Base-by-base conservation (phyloP, 139 green algal genomes). In the Microglena sp. region DNA sequence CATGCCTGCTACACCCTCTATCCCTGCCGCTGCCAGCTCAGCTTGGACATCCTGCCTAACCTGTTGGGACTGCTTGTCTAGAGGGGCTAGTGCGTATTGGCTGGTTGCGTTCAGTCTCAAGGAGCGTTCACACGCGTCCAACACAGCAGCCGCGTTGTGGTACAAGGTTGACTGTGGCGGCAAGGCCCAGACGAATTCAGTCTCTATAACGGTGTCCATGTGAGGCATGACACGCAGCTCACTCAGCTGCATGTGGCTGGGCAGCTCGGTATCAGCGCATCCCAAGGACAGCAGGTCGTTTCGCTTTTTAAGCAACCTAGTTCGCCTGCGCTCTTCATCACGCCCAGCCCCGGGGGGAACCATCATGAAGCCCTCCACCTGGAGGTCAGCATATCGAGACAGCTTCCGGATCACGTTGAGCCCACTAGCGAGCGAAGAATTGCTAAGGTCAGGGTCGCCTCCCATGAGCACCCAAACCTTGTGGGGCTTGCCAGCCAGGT, bases 391-490 rank as follows among this genome's bases (percentile, higher is more conserved):
- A 21, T 45, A 66, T 35, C 55, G 32, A 5, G 26, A 21, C 32
- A 66, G 59, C 33, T 26, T 53, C 6, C 33, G 33, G 15, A 40
- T 26, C 22, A 55, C 59, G 5, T 66, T 15, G 8, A 66, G 22
- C 11, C 59, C 59, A 8, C 26, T 46, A 5, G 26, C 32, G 5
- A 66, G 22, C 5, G 33, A 55, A 21, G 32, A 21, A 7, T 35
- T 55, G 4, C 6, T 7, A 6, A 27, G 18, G 22, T 54, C 73
- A 75, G 28, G 40, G 44, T 81, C 72, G 6, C 86, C 86, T 5
- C 86, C 86, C 62, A 90, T 84, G 22, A 92, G 67, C 54, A 92
- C 79, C 67, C 74, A 90, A 55, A 92, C 83, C 15, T 36, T 31
- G 29, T 64, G 29, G 7, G 56, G 18, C 15, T 24, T 5, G 26